Conservation (phyloP, 1,284 basidiomycete genomes). For the Ganoderma boninense region DNA sequence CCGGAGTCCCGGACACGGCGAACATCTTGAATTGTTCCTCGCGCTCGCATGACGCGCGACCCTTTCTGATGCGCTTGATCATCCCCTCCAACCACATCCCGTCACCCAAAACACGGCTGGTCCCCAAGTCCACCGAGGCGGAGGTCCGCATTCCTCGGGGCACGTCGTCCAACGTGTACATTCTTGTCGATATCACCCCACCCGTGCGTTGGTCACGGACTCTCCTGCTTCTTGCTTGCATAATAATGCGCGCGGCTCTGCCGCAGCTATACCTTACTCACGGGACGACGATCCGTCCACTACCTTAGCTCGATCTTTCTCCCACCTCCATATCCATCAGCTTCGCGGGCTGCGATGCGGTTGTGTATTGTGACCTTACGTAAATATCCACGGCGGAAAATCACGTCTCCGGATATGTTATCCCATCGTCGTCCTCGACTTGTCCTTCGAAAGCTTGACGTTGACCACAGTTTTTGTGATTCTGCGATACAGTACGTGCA, state of each 20-base stretch:
- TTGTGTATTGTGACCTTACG: neutral
- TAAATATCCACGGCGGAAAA: neutral
- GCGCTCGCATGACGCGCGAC: slow-evolving; percentile 4
- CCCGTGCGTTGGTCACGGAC: neutral
- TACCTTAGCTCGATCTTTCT: neutral
- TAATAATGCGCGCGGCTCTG: neutral
- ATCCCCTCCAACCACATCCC: slow-evolving; percentile 1
- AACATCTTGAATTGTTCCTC: neutral
- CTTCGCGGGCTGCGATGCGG: neutral
- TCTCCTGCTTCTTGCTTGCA: neutral
- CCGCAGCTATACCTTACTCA: neutral
- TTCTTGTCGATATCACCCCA: neutral
- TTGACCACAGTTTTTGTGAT: neutral
- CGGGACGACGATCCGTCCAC: neutral
- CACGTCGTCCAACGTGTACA: neutral
- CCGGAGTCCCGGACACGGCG: neutral
- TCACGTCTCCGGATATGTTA: neutral
- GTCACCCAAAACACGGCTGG: slow-evolving; percentile 3
- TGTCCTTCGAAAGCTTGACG: neutral
- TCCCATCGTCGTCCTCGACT: neutral
- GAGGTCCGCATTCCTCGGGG: neutral
- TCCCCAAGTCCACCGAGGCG: slow-evolving; percentile 6
- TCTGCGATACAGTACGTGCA: neutral
- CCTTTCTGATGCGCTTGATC: neutral
- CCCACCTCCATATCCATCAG: slow-evolving; percentile 2